Evolutionary conservation across 805 yeast genomes (phyloP).

Genomic region (Kodamaea nitidulidarum): DNA sequence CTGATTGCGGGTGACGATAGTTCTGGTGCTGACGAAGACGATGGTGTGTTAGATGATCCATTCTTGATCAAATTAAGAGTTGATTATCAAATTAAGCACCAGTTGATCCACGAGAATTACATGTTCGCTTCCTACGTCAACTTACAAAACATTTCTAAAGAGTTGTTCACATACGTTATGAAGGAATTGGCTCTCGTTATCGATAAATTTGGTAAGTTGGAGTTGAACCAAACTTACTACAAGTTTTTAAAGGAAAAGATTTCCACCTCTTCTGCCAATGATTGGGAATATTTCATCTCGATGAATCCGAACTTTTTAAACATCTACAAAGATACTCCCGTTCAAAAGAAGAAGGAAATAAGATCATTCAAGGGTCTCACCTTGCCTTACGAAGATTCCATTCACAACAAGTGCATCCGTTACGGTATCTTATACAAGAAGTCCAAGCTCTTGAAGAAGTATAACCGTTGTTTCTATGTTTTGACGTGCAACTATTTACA

Average conservation of each 20-base stretch:
- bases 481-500: slow-evolving; percentile 42
- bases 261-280: slow-evolving; percentile 22
- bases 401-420: slow-evolving; percentile 38
- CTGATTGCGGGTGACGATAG: slow-evolving; percentile 17
- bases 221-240: slow-evolving; percentile 21
- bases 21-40: slow-evolving; percentile 28
- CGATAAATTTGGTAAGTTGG: slow-evolving; percentile 31
- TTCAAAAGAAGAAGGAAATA: slow-evolving; percentile 16
- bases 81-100: slow-evolving; percentile 39
- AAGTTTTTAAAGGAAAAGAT: slow-evolving; percentile 24
- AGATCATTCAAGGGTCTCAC: slow-evolving; percentile 20
- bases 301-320: slow-evolving; percentile 28
- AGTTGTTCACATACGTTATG: slow-evolving; percentile 32
- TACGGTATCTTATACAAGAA: slow-evolving; percentile 40
- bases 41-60: slow-evolving; percentile 35
- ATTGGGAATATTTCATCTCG: slow-evolving; percentile 38
- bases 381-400: slow-evolving; percentile 33
- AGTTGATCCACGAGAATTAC: slow-evolving; percentile 38
- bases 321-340: slow-evolving; percentile 16
- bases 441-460: slow-evolving; percentile 38
- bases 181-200: slow-evolving; percentile 32
- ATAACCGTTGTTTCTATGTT: slow-evolving; percentile 33
- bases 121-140: slow-evolving; percentile 40
- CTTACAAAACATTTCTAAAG: slow-evolving; percentile 38
- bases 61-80: slow-evolving; percentile 37